These are phyloP conservation scores for Aspergillus calidoustus DNA, from an alignment of 2,329 filamentous ascomycete genomes.

Conservation along the genomic window DNA sequence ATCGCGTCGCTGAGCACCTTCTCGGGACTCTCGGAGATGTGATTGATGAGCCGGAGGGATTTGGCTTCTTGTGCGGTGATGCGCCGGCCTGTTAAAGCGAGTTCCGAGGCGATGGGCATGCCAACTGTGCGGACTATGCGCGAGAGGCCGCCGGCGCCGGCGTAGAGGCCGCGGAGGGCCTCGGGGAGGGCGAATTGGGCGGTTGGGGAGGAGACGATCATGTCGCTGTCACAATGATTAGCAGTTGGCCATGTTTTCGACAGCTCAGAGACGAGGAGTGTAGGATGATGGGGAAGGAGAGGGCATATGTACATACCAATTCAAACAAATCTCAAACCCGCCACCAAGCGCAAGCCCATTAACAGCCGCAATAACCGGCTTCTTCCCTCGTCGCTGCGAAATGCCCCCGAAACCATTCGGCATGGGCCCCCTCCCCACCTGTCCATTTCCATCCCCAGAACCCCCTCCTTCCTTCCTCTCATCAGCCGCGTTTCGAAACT, in stretches of 20 bases:
- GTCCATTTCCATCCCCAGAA: constrained; percentile 24
- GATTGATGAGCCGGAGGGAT: constrained; percentile 70
- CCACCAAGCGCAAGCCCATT: constrained; percentile 77
- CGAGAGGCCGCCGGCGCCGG: constrained; percentile 71
- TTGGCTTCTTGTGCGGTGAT: constrained; percentile 64
- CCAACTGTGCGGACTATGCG: constrained; percentile 71
- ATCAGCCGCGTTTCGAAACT: constrained; percentile 22
- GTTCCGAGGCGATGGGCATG: constrained; percentile 70
- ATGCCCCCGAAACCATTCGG: constrained; percentile 60
- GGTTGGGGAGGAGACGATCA: constrained; percentile 63
- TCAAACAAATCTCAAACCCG: constrained; percentile 86
- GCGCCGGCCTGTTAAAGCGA: constrained; percentile 68
- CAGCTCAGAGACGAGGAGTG: not conserved
- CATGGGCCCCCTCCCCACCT: constrained; percentile 29
- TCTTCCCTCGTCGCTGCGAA: constrained; percentile 63
- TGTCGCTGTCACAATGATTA: constrained; percentile 57
- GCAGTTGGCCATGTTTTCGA: not conserved
- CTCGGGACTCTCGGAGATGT: constrained; percentile 67
- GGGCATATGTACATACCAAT: constrained; percentile 61
- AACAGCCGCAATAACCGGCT: constrained; percentile 78
- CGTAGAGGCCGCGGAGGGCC: constrained; percentile 70
- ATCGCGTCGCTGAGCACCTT: constrained; percentile 77
- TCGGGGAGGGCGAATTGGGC: constrained; percentile 73
- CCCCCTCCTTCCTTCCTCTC: constrained; percentile 21
- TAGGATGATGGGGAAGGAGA: not conserved